Base-by-base conservation (phyloP, 805 yeast species). In the Nakazawaea anatomiae region DNA sequence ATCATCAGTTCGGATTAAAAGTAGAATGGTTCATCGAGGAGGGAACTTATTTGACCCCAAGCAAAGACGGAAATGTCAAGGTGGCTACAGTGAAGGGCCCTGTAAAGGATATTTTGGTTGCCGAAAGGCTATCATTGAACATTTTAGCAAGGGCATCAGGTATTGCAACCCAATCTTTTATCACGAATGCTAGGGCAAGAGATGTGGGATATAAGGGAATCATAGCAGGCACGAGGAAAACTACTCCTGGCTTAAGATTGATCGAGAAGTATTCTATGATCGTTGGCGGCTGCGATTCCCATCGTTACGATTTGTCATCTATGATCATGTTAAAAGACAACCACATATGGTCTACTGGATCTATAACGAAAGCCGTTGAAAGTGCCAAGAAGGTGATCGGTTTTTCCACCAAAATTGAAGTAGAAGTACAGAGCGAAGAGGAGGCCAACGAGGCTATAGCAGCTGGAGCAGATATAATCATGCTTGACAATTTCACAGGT, bases 321-420 rank as follows among this genome's bases (percentile, higher is more conserved):
- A 91, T 91, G 98, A 91, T 92, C 2, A 91, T 92, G 98, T 77
- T 91, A 58, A 91, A 91, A 66, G 98, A 91, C 63, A 91, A 91
- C 66, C 98, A 92, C 63, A 77, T 91, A 40, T 87, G 94, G 82
- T 83, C 96, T 4, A 87, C 95, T 2, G 97, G 97, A 0, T 89
- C 96, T 31, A 92, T 91, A 55, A 87, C 96, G 4, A 71, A 76
- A 44, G 97, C 98, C 1, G 92, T 92, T 6, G 58, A 69, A 35
- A 75, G 76, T 53, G 97, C 98, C 1, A 77, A 89, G 51, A 72
- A 73, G 11, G 96, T 84, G 0, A 87, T 89, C 62, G 98, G 98
- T 3, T 91, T 91, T 68, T 80, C 96, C 3, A 76, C 86, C 39
- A 91, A 91, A 67, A 86, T 91, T 51, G 98, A 91, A 67, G 97